Base-by-base conservation (phyloP, 352 stramenopile genomes). In the Pythium grandisporangium region DNA sequence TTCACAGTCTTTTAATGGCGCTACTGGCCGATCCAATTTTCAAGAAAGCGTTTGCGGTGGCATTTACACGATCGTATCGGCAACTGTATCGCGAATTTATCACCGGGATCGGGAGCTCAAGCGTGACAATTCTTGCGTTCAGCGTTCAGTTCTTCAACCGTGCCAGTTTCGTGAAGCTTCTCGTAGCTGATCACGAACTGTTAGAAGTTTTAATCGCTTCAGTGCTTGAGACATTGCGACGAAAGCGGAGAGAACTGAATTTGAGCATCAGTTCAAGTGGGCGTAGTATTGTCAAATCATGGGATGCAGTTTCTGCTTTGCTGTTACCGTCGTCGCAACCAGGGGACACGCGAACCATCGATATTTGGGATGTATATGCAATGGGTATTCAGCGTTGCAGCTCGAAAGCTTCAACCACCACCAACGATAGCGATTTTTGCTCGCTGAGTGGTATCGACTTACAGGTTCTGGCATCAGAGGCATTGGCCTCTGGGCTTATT, bases 71-170 rank as follows among this genome's bases (percentile, higher is more conserved):
- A 33, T 96, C 88, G 2, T 99, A 98, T 63, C 77, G 71, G 20
- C 70, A 81, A 37, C 38, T 92, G 19, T 92, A 88, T 66, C 70
- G 63, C 40, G 76, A 92, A 39, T 86, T 84, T 39, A 69, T 74
- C 2, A 56, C 70, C 0, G 79, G 79, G 23, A 59, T 88, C n/a
- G 79, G 79, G 16, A 87, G 63, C 24, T 77, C 71, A 16, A 80
- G 55, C 10, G 96, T 97, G 41, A 97, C 85, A 20, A 93, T 93
- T 48, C 60, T 95, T 30, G 74, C 76, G 17, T 90, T 99, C 36
- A 92, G 74, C 25, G 96, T 99, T 5, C 96, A 99, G 62, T 99
- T 99, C 49, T 86, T 99, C 49, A 99, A 99, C 58, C 87, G 96
- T n/a, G 84, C 92, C 23, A 96, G 85, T 6, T 99, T 98, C 63